These are phyloP conservation scores for Pseudoperonospora humuli DNA, from an alignment of 352 stramenopile species.

Conservation along the genomic window DNA sequence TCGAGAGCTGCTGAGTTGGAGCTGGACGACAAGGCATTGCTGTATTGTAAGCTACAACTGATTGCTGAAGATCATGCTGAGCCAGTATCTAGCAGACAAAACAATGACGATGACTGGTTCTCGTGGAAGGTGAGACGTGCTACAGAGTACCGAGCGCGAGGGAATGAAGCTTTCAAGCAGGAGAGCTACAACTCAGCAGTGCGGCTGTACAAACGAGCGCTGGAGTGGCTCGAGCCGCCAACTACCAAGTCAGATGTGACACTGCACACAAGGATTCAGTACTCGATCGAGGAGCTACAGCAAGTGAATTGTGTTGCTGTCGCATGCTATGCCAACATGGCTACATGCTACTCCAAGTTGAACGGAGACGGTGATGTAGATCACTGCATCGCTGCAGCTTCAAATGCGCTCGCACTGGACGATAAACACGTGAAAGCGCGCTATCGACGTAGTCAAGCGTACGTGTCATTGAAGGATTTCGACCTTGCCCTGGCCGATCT, in stretches of 20 bases:
- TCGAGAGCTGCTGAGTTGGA: constrained; percentile 12
- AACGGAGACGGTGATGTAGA: constrained; percentile 18
- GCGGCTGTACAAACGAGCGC: constrained; percentile 37
- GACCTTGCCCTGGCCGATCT: constrained; percentile 50
- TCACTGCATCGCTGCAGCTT: constrained; percentile 42
- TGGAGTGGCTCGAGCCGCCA: constrained; percentile 52
- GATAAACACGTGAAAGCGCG: constrained; percentile 49
- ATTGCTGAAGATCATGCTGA: not conserved
- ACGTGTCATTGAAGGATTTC: constrained; percentile 45
- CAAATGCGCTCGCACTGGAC: constrained; percentile 36
- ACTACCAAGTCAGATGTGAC: constrained; percentile 5
- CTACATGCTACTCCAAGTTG: constrained; percentile 53
- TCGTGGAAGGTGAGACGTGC: constrained; percentile 41
- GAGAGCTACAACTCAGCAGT: constrained; percentile 26
- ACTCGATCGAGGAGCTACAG: constrained; percentile 28
- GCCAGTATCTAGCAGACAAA: not conserved
- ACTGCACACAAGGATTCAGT: constrained; percentile 25
- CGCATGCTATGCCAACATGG: constrained; percentile 53
- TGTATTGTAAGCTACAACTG: constrained; percentile 31
- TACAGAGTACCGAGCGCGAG: constrained; percentile 34
- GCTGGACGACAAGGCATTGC: constrained; percentile 5
- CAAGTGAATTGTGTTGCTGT: constrained; percentile 28
- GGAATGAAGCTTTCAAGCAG: constrained; percentile 50
- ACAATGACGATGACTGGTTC: constrained; percentile 32
- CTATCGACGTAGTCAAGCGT: constrained; percentile 59